Evolutionary conservation across 768 basidiomycete genomes (phyloP), one percentile per base, ranked within the genome.

Genomic region (Hypholoma sublateritium): DNA sequence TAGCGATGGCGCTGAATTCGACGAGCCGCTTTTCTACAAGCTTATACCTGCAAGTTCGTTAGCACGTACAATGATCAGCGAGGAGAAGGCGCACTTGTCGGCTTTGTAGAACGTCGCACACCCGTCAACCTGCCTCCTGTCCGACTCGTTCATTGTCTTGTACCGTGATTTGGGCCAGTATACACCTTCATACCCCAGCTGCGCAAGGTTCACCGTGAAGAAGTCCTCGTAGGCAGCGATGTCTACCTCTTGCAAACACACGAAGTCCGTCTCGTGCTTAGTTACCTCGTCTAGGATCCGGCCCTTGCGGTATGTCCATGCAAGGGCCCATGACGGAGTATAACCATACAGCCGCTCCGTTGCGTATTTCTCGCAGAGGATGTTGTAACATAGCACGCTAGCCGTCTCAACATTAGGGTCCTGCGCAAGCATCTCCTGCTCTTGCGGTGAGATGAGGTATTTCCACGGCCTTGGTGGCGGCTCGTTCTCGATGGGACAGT

Each of bases 211-310:
- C 67, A 86, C 86, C 57, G 82, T 73, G 72, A 99, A 95, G 72
- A 86, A 97, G 44, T 94, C 93, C 73, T 95, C 91, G 70, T 89
- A 99, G 70, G 93, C 90, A 25, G 88, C 87, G 58, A 86, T 89
- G 65, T 96, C 95, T 60, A 98, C 91, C 74, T 99, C 97, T 70
- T 98, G 96, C 57, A 99, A 72, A 69, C 97, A 98, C 50, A 98
- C 69, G 63, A 99, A 88, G 72, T 99, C 97, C 53, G 91, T 82
- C 39, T 89, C 82, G 61, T 90, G 86, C 62, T 83, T 82, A 70
- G 87, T 79, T 48, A 98, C 77, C 74, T 99, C 95, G 35, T 86
- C 81, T 62, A 97, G 68, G 61, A 99, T 93, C 56, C 89, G 75
- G 52, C 92, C 89, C 72, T 91, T 94, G 58, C 97, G 84, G 68